Evolutionary conservation across 495 filamentous ascomycete species (phyloP).

Genomic region (Parathielavia hyrcaniae): DNA sequence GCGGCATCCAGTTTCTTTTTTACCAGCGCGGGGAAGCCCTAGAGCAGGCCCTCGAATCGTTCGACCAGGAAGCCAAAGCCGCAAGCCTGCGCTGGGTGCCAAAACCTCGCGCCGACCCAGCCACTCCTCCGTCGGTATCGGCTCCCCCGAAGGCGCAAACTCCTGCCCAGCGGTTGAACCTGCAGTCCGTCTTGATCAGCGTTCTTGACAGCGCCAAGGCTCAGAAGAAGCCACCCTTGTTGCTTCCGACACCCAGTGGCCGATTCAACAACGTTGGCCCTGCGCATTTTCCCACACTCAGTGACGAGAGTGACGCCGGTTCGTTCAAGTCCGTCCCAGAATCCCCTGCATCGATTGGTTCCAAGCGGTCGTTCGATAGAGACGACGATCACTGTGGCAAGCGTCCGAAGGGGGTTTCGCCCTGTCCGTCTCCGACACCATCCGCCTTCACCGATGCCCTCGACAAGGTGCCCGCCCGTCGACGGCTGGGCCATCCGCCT

Average conservation of each 20-base stretch:
- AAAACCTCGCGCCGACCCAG: constrained; percentile 13
- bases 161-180: constrained; percentile 5
- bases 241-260: background rate
- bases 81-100: constrained; percentile 23
- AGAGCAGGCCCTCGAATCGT: constrained; percentile 15
- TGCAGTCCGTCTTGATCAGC: constrained; percentile 21
- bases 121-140: constrained; percentile 12
- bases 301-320: background rate
- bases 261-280: background rate
- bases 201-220: constrained; percentile 12
- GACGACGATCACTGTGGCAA: constrained; percentile 11
- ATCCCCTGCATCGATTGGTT: background rate
- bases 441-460: constrained; percentile 9
- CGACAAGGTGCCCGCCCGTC: constrained; percentile 23
- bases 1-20: constrained; percentile 19
- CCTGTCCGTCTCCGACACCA: background rate
- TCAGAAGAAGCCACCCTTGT: background rate
- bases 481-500: background rate
- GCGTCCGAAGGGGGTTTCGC: constrained; percentile 3
- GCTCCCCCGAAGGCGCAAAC: constrained; percentile 17
- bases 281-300: background rate
- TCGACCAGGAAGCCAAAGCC: constrained; percentile 19
- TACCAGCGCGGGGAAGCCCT: constrained; percentile 15
- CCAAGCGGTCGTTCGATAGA: constrained; percentile 21
- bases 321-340: background rate